A percentile compares a stretch with the other conserved stretches of the same genome.
phyloP scores from a whole-genome alignment of 345 rosid genomes.

The Heritiera littoralis region DNA sequence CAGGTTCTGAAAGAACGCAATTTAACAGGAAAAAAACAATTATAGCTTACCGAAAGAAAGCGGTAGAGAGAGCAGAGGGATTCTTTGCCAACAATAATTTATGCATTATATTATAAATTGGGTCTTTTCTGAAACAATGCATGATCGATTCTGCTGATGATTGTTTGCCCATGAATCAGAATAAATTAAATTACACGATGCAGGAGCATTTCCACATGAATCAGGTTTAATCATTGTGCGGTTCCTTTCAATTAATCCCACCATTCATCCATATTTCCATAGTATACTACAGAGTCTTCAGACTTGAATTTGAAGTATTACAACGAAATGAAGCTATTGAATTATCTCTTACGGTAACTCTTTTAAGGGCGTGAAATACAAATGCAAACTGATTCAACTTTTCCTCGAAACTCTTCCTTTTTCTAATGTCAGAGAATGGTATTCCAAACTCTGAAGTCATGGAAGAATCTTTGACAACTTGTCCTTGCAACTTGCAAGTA shows the following conservation, averaged over 20 bases:
- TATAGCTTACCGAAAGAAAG: not conserved
- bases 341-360: too few relatives aligned
- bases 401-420: not conserved
- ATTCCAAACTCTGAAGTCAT: not conserved
- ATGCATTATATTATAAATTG: not conserved
- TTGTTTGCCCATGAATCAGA: not conserved
- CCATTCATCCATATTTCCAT: not conserved
- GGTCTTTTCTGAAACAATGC: not conserved
- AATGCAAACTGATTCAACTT: too few relatives aligned
- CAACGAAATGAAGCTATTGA: too few relatives aligned
- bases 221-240: too few relatives aligned
- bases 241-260: not conserved
- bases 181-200: not conserved
- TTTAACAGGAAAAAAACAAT: not conserved
- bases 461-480: conserved; percentile 2
- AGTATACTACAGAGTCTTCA: too few relatives aligned
- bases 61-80: not conserved
- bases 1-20: not conserved
- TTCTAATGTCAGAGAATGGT: not conserved
- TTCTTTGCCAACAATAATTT: not conserved
- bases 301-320: too few relatives aligned
- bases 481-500: not conserved
- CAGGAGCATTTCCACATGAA: not conserved
- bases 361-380: too few relatives aligned
- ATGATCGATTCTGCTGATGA: conserved; percentile 1